phyloP scores from a whole-genome alignment of 768 basidiomycete genomes.

The Boletus subcaerulescens region DNA sequence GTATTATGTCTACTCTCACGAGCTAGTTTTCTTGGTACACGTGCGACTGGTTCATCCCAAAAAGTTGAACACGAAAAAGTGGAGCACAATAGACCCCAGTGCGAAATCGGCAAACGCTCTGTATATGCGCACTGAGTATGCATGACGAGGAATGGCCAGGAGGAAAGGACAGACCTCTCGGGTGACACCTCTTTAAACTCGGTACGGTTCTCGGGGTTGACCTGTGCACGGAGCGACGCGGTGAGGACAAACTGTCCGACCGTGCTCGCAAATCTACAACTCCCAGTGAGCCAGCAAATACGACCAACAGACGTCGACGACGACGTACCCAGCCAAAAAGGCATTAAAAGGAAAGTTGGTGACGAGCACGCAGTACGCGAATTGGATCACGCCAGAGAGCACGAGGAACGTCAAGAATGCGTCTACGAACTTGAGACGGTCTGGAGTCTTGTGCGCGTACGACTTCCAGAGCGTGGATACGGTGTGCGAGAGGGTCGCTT shows the following conservation, averaged over 20 bases:
- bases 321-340: constrained; percentile 86
- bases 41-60: constrained; percentile 56
- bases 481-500: constrained; percentile 14
- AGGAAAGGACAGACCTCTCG: constrained; percentile 63
- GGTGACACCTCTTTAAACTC: constrained; percentile 92
- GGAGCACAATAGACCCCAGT: constrained; percentile 90
- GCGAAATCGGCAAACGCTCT: constrained; percentile 98
- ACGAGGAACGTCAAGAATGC: constrained; percentile 89
- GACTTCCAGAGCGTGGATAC: constrained; percentile 66
- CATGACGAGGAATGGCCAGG: background rate
- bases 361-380: constrained; percentile 86
- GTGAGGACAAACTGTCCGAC: constrained; percentile 97
- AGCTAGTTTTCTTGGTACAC: background rate
- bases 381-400: constrained; percentile 86
- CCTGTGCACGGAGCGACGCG: constrained; percentile 88
- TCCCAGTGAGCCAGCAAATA: constrained; percentile 1
- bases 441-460: constrained; percentile 73
- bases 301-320: background rate
- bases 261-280: constrained; percentile 79
- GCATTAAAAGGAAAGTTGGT: constrained; percentile 97
- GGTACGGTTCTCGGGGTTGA: constrained; percentile 77
- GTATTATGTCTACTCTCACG: constrained; percentile 9
- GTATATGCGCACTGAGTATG: constrained; percentile 1
- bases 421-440: constrained; percentile 92
- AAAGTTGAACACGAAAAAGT: constrained; percentile 99